Evolutionary conservation across 768 basidiomycete species (phyloP).

Genomic region (Mycena galopus): DNA sequence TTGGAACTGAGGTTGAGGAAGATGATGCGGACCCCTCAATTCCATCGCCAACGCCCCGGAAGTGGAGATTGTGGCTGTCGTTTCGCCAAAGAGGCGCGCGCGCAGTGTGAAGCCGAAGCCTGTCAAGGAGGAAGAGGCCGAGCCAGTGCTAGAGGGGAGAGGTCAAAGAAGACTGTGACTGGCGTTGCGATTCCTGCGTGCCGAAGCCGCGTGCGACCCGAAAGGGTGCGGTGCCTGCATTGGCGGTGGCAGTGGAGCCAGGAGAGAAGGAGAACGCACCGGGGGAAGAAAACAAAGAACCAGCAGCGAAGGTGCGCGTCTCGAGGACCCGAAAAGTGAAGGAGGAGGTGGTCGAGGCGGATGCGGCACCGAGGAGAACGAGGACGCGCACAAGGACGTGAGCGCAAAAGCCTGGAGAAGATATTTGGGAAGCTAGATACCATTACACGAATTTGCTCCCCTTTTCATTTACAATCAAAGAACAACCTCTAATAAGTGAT

Average conservation of each 20-base stretch:
- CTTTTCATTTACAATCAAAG: no score
- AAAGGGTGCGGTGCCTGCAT: constrained; percentile 21
- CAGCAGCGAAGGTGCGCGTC: constrained; percentile 50
- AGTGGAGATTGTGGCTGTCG: constrained; percentile 38
- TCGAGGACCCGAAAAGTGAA: constrained; percentile 50
- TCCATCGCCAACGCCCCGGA: constrained; percentile 17
- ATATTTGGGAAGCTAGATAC: background rate
- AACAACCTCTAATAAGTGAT: no score
- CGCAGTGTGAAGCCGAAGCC: constrained; percentile 32
- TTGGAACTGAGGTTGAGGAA: constrained; percentile 34
- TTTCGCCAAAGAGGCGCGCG: constrained; percentile 31
- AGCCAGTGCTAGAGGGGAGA: constrained; percentile 31
- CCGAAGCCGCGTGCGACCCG: constrained; percentile 40
- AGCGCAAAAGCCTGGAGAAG: background rate
- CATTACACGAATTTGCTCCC: background rate
- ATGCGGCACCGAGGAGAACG: constrained; percentile 45
- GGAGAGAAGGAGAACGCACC: constrained; percentile 59
- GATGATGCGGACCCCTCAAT: constrained; percentile 41
- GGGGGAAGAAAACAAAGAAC: constrained; percentile 44
- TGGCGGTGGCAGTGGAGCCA: constrained; percentile 41
- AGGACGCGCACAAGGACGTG: constrained; percentile 49
- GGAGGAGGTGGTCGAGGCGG: constrained; percentile 35
- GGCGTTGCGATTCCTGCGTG: constrained; percentile 23
- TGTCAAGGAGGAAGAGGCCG: constrained; percentile 38
- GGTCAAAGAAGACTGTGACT: constrained; percentile 33